phyloP scores from a whole-genome alignment of 2,329 filamentous ascomycete species.

The Hypoxylon sp. region DNA sequence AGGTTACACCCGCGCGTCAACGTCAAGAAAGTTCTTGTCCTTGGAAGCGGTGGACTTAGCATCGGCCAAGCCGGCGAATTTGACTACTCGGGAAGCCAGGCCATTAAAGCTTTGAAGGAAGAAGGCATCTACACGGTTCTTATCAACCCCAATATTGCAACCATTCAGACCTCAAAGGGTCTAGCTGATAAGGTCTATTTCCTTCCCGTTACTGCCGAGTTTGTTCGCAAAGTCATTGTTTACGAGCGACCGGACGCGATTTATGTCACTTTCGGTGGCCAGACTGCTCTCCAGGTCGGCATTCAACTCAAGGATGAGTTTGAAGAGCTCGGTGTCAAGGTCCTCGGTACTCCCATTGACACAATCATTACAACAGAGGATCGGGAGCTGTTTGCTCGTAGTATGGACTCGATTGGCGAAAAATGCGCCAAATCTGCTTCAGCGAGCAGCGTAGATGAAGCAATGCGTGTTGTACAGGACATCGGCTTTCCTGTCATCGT shows the following conservation, averaged over 20 bases:
- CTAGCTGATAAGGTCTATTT: slow-evolving; percentile 99
- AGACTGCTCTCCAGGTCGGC: slow-evolving; percentile 96
- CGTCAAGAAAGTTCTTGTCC: slow-evolving; percentile 94
- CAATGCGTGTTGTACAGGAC: slow-evolving; percentile 86
- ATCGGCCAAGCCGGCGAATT: slow-evolving; percentile 99
- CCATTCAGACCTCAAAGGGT: slow-evolving; percentile 98
- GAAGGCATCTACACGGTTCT: slow-evolving; percentile 97
- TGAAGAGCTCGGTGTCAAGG: slow-evolving; percentile 89
- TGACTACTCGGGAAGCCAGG: slow-evolving; percentile 98
- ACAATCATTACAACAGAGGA: slow-evolving; percentile 99
- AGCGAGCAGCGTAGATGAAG: slow-evolving; percentile 89
- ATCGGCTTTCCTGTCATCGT: slow-evolving; percentile 99
- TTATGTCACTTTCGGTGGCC: slow-evolving; percentile 97
- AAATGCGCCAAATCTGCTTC: slow-evolving; percentile 98
- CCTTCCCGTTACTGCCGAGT: slow-evolving; percentile 95
- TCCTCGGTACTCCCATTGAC: slow-evolving; percentile 95
- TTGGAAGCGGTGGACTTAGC: slow-evolving; percentile 94
- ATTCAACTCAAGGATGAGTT: slow-evolving; percentile 99
- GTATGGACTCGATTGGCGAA: slow-evolving; percentile 98
- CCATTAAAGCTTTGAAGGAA: slow-evolving; percentile 97
- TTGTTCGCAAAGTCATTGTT: slow-evolving; percentile 96
- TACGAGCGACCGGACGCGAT: slow-evolving; percentile 96
- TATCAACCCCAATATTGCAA: slow-evolving; percentile 99
- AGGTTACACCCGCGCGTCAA: slow-evolving; percentile 81
- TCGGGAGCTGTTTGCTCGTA: slow-evolving; percentile 94